Evolutionary conservation across 2,329 filamentous ascomycete genomes (phyloP).

Genomic region (Colletotrichum sp.): DNA sequence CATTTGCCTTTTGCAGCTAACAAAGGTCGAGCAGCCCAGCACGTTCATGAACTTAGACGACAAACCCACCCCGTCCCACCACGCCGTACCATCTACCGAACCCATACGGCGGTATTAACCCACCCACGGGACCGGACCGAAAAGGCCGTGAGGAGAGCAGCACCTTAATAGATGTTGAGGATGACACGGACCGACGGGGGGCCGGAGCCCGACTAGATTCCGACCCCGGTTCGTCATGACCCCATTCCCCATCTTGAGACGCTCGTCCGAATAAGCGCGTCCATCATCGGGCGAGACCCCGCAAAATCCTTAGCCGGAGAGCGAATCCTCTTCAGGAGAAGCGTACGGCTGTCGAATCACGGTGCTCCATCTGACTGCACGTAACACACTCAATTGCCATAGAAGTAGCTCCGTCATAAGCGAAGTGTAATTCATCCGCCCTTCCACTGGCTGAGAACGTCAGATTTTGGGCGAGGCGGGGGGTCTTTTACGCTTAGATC

Average conservation of each 20-base stretch:
- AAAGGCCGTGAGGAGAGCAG: neutral
- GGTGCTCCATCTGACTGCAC: neutral
- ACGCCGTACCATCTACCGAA: neutral
- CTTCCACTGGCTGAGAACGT: neutral
- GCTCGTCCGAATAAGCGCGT: neutral
- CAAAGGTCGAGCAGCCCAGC: neutral
- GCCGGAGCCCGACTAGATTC: neutral
- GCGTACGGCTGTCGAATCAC: neutral
- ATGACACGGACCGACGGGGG: neutral
- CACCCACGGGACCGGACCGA: neutral
- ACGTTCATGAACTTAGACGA: neutral
- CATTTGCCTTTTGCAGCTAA: neutral
- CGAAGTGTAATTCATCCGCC: neutral
- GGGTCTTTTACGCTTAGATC: neutral
- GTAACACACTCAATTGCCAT: neutral
- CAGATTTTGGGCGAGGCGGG: neutral
- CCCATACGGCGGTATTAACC: neutral
- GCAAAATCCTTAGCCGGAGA: neutral
- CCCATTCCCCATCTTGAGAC: neutral
- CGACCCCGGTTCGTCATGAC: neutral
- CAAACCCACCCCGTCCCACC: fast-evolving
- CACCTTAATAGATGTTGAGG: fast-evolving
- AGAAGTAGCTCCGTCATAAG: neutral
- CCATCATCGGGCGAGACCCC: neutral
- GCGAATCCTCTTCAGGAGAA: neutral